A percentile compares a stretch with the other conserved stretches of the same genome.
Evolutionary conservation across 176 grass and related monocot species (phyloP).

Genomic region (Panicum miliaceum): DNA sequence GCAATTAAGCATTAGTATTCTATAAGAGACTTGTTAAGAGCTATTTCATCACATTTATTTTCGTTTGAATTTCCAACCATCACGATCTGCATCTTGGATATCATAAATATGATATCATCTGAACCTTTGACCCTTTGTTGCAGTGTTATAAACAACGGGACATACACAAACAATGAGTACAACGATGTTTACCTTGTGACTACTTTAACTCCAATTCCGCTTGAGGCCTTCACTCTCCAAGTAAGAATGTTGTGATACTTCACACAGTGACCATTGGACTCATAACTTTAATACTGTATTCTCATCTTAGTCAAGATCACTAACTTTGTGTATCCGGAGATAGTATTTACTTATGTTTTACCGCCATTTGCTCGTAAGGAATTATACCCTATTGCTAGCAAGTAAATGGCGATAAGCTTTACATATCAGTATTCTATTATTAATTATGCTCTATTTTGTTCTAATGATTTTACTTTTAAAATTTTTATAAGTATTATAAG

Average conservation of each 20-base stretch:
- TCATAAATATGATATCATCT: constrained; percentile 3
- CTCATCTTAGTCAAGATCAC: constrained; percentile 15
- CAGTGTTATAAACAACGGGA: constrained; percentile 80
- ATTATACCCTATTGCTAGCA: constrained; percentile 17
- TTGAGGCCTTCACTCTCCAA: constrained; percentile 85
- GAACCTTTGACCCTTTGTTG: constrained; percentile 37
- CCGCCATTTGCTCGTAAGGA: not conserved
- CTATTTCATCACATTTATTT: not conserved
- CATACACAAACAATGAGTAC: constrained; percentile 84
- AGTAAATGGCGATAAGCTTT: constrained; percentile 5
- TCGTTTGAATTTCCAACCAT: constrained; percentile 4
- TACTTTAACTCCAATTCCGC: constrained; percentile 85
- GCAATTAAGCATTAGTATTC: not conserved
- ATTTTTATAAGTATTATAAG: constrained; percentile 1
- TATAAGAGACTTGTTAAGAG: not conserved
- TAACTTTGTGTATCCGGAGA: constrained; percentile 23
- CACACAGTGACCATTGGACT: not conserved
- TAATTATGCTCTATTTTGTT: not conserved
- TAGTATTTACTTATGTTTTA: constrained; percentile 22
- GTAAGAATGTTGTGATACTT: constrained; percentile 49
- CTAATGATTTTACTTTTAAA: not conserved
- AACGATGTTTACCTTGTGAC: constrained; percentile 95
- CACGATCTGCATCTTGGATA: not conserved
- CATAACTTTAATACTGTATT: constrained; percentile 20
- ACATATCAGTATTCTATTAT: not conserved